Percentiles rank a stretch among this genome's conserved stretches.
Conservation (phyloP, 1,284 basidiomycete genomes). For the Schizopora paradoxa region DNA sequence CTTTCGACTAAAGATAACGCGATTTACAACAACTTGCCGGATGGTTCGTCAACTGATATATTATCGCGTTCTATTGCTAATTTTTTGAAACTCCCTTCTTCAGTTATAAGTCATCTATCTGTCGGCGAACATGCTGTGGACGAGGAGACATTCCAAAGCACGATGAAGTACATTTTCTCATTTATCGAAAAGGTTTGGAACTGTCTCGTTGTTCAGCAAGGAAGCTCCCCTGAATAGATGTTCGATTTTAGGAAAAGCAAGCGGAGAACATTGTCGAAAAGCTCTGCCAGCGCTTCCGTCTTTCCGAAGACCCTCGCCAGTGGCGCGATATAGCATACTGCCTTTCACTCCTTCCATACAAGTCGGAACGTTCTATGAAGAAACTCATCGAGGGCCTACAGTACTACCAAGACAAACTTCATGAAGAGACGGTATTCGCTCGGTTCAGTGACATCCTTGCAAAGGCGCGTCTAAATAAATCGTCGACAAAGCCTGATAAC, state of each 20-base stretch:
- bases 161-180: constrained; percentile 92
- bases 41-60: constrained; percentile 44
- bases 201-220: not conserved
- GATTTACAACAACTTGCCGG: constrained; percentile 97
- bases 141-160: constrained; percentile 87
- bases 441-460: constrained; percentile 86
- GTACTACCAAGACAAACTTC: constrained; percentile 93
- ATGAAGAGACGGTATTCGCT: constrained; percentile 80
- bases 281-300: constrained; percentile 89
- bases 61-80: not conserved
- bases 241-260: constrained; percentile 74
- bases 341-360: constrained; percentile 91
- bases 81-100: constrained; percentile 18
- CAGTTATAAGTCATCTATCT: constrained; percentile 91
- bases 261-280: constrained; percentile 94
- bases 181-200: constrained; percentile 88
- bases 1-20: constrained; percentile 98
- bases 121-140: constrained; percentile 92
- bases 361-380: constrained; percentile 93
- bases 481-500: constrained; percentile 82
- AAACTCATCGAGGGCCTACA: constrained; percentile 91
- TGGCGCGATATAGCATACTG: constrained; percentile 99
- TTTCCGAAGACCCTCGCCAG: constrained; percentile 85
- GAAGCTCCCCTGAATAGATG: not conserved
- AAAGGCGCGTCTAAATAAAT: constrained; percentile 82